A percentile compares a stretch with the other conserved stretches of the same genome.
phyloP scores from a whole-genome alignment of 1,284 basidiomycete species.

The Tilletia indica region DNA sequence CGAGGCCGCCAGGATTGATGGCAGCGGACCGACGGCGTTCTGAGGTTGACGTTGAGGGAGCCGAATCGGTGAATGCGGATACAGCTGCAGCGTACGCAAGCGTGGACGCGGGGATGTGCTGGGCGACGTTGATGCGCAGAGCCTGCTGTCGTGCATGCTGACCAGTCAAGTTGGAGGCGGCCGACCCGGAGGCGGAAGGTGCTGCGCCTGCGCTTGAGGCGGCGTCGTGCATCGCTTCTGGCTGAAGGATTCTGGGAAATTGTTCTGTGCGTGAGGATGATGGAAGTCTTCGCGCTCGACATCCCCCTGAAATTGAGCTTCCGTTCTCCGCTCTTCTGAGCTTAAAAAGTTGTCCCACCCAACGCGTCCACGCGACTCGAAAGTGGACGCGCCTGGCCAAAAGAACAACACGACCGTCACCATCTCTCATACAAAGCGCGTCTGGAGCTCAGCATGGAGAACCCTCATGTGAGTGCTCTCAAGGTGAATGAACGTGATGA shows the following conservation, averaged over 20 bases:
- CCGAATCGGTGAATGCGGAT: background rate
- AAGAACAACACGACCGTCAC: background rate
- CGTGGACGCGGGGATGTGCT: constrained; percentile 10
- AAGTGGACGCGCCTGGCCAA: background rate
- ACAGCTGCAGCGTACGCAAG: constrained; percentile 10
- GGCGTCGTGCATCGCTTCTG: background rate
- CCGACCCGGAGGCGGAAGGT: background rate
- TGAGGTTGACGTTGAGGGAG: background rate
- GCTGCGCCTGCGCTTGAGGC: background rate
- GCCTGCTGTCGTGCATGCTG: background rate
- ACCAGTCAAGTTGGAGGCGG: background rate
- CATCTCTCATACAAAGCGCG: background rate
- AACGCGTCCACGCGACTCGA: background rate
- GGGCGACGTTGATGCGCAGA: constrained; percentile 16
- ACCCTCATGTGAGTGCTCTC: background rate
- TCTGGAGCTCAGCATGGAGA: constrained; percentile 1
- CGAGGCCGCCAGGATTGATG: constrained; percentile 25
- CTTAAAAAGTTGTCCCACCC: background rate
- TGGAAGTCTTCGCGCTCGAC: too few species aligned
- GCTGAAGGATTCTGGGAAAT: background rate
- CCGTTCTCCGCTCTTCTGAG: too few species aligned
- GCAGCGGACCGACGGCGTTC: background rate
- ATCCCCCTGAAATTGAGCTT: background rate
- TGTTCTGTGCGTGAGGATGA: too few species aligned
- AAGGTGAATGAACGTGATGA: too few species aligned